Base-by-base conservation (phyloP, 2,329 filamentous ascomycete species). In the Clarireedia homoeocarpa region DNA sequence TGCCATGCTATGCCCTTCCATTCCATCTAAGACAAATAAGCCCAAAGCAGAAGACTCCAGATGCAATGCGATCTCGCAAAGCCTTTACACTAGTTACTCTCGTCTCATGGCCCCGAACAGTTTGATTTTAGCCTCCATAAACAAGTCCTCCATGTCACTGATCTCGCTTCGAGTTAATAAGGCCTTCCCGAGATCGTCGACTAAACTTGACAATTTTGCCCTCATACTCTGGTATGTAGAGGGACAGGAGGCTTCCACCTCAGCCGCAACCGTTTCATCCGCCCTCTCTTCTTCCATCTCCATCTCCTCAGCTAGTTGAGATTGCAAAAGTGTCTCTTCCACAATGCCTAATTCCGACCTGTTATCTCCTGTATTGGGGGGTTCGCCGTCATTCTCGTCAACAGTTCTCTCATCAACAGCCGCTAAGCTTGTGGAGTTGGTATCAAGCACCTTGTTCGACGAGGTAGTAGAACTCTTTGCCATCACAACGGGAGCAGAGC, bases 111-210 rank as follows among this genome's bases (percentile, higher is more conserved):
- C 89, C 55, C 85, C 82, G 68, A 87, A 88, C 51, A 91, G 77
- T 69, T 87, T 83, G 60, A 81, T 78, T 69, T 88, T 85, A 61
- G 92, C 82, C 69, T 92, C 86, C 74, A 91, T 89, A 67, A 94
- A 77, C 64, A 89, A 73, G 67, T 91, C 86, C 66, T 94, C 89
- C 62, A 94, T 77, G 67, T 85, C 78, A 58, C 84, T 78, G 53
- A 90, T 81, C 59, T 89, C 83, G 10, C 80, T 75, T 10, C 81
- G 77, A 15, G 82, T 82, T 44, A 95, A 71, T 15, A 79, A 75
- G 23, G 83, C 75, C 27, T 72, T 73, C 53, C 77, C 79, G 57
- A 91, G 74, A 60, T 83, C 77, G 20, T 76, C 74, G 24, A 94
- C 70, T 0, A 86, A 74, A 72, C 73, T 59, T 72, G 76, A 45